Evolutionary conservation across 441 rosid species (phyloP).

Genomic region (Syzygium syzygioides): DNA sequence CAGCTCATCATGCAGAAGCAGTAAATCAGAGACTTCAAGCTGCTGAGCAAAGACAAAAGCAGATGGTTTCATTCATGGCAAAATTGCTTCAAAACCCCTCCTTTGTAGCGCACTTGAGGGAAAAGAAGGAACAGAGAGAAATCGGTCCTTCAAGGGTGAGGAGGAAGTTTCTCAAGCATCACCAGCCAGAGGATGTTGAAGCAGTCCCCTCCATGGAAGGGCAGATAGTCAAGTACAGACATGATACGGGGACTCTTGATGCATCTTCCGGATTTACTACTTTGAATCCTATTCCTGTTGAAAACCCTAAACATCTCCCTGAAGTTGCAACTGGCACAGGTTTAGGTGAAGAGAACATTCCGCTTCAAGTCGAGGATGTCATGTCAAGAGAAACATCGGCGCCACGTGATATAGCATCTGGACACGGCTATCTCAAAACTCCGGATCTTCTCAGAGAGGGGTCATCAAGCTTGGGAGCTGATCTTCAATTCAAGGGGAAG

Average conservation of each 20-base stretch:
- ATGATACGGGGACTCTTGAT: constrained; percentile 22
- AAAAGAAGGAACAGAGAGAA: constrained; percentile 41
- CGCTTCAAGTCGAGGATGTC: constrained; percentile 24
- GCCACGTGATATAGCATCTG: not conserved
- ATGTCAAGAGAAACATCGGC: constrained; percentile 5
- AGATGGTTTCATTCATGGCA: constrained; percentile 73
- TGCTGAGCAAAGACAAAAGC: constrained; percentile 76
- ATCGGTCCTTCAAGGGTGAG: constrained; percentile 34
- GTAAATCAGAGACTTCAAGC: constrained; percentile 60
- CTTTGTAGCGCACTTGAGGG: constrained; percentile 44
- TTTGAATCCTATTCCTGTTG: constrained; percentile 12
- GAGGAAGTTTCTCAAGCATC: constrained; percentile 60
- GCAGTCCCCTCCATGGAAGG: constrained; percentile 32
- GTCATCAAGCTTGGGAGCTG: constrained; percentile 22
- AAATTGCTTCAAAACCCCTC: constrained; percentile 64
- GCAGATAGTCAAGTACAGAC: constrained; percentile 37
- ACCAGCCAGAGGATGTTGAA: constrained; percentile 27
- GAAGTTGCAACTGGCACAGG: constrained; percentile 16
- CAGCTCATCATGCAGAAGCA: constrained; percentile 37
- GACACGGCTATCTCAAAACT: constrained; percentile 9
- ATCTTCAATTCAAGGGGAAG: constrained; percentile 37
- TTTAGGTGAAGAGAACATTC: constrained; percentile 22
- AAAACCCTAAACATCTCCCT: constrained; percentile 24
- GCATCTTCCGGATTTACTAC: constrained; percentile 16
- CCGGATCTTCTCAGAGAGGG: constrained; percentile 24